Evolutionary conservation across 805 yeast genomes (phyloP).

Genomic region (Ogataea henricii): DNA sequence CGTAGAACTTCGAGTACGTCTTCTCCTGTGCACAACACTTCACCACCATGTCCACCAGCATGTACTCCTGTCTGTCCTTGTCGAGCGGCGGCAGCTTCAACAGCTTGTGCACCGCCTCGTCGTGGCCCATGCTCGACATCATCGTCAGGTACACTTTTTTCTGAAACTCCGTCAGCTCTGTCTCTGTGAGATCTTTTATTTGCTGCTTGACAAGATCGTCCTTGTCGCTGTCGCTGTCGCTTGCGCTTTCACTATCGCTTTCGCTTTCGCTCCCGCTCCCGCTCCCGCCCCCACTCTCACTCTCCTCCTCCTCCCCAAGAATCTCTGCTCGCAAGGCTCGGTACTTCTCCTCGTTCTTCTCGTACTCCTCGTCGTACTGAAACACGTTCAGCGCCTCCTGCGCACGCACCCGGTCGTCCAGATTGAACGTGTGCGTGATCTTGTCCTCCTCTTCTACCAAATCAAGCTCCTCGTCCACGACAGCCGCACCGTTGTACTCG

Average conservation of each 20-base stretch:
- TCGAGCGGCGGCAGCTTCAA: constrained; percentile 48
- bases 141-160: constrained; percentile 78
- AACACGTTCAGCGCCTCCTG: constrained; percentile 51
- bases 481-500: constrained; percentile 41
- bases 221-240: constrained; percentile 22
- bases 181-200: constrained; percentile 69
- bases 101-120: constrained; percentile 90
- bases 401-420: constrained; percentile 53
- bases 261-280: constrained; percentile 19
- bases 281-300: constrained; percentile 31
- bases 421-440: constrained; percentile 53
- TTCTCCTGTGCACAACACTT: constrained; percentile 85
- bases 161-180: constrained; percentile 62
- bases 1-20: constrained; percentile 83
- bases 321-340: constrained; percentile 44
- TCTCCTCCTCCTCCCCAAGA: constrained; percentile 38
- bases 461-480: constrained; percentile 52
- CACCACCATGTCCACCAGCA: constrained; percentile 70
- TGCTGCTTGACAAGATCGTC: constrained; percentile 27
- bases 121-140: constrained; percentile 88
- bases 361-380: constrained; percentile 51
- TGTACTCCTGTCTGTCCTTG: constrained; percentile 44
- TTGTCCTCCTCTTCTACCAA: constrained; percentile 65
- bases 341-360: constrained; percentile 52
- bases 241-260: constrained; percentile 30